Percentiles rank a stretch among this genome's conserved stretches.
Evolutionary conservation across 345 rosid species (phyloP).

Genomic region (Zanthoxylum bungeanum): DNA sequence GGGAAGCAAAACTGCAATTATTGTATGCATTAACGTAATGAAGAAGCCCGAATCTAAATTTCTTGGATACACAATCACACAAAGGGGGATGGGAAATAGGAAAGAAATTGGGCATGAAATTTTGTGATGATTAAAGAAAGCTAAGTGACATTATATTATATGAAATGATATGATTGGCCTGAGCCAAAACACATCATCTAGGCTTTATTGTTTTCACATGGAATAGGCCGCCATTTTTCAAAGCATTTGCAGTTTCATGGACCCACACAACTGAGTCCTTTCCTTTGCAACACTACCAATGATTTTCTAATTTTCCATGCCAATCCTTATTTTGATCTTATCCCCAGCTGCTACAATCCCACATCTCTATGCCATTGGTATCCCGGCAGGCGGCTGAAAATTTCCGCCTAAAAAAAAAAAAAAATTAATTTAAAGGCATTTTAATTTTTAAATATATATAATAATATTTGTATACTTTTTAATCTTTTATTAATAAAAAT

Average conservation of each 20-base stretch:
- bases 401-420: too few species aligned
- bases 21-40: neutral
- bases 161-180: neutral
- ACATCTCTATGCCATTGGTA: too few species aligned
- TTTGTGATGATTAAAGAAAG: neutral
- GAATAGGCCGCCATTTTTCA: neutral
- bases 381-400: too few species aligned
- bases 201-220: constrained; percentile 5
- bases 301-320: neutral
- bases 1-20: neutral
- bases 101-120: neutral
- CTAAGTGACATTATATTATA: neutral
- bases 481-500: neutral
- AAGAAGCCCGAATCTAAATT: neutral
- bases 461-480: too few species aligned
- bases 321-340: neutral
- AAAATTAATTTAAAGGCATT: too few species aligned
- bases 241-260: neutral
- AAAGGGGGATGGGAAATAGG: neutral
- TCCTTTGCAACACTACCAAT: neutral
- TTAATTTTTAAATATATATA: too few species aligned
- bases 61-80: neutral
- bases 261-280: neutral
- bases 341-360: neutral
- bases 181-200: neutral